phyloP scores from a whole-genome alignment of 805 yeast species.

The Sungouiella blattae region DNA sequence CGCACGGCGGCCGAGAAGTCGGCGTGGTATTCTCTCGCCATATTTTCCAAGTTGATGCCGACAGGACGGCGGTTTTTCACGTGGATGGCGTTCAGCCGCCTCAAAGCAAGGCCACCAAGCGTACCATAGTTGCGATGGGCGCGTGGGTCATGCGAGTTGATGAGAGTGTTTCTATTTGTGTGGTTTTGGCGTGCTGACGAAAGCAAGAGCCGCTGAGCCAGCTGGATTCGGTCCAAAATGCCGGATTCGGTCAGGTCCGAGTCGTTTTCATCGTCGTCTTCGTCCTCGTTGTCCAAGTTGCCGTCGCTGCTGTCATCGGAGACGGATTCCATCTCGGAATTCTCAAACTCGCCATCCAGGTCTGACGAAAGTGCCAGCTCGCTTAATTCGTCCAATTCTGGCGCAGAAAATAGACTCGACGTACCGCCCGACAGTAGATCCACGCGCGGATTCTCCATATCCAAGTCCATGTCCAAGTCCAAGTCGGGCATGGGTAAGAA shows the following conservation, averaged over 20 bases:
- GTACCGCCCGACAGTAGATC: not conserved
- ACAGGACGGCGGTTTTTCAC: constrained; percentile 5
- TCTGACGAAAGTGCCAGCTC: not conserved
- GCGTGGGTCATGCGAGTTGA: constrained; percentile 1
- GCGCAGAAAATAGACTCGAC: not conserved
- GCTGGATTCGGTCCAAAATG: constrained; percentile 1
- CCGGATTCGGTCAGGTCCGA: not conserved
- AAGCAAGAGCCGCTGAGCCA: constrained; percentile 19
- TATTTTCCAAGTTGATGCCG: constrained; percentile 1
- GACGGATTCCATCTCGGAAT: not conserved
- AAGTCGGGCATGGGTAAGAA: constrained; percentile 4
- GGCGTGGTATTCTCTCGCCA: constrained; percentile 4
- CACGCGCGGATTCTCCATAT: not conserved
- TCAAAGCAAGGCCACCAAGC: constrained; percentile 15
- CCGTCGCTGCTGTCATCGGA: constrained; percentile 1
- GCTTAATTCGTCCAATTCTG: too few species aligned
- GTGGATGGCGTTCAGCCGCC: constrained; percentile 34
- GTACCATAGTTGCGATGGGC: not conserved
- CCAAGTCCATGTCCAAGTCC: constrained; percentile 6
- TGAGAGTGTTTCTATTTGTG: constrained; percentile 18
- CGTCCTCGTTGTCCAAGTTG: constrained; percentile 2
- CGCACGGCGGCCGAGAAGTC: constrained; percentile 4
- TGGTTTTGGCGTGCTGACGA: constrained; percentile 26
- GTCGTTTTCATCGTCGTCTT: constrained; percentile 1
- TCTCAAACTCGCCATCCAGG: not conserved